A percentile compares a stretch with the other conserved stretches of the same genome.
Conservation (phyloP, 179 eudicot genomes). For the Spinacia oleracea region DNA sequence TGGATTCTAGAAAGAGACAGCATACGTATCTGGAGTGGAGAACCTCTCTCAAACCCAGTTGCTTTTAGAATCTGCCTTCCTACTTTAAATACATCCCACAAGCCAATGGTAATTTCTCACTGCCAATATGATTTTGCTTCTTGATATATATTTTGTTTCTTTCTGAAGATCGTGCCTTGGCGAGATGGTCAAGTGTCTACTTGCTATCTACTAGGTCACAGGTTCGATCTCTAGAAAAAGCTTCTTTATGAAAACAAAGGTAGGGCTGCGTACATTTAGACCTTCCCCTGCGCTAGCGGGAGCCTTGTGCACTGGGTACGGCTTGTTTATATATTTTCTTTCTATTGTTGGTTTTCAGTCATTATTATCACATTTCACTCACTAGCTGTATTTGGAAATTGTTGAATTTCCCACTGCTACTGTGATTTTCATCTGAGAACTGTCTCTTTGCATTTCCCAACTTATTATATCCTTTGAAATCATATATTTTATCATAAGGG, state of each 20-base stretch:
- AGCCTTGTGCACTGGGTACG: too few relatives aligned
- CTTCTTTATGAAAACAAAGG: too few relatives aligned
- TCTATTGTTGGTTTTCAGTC: not conserved
- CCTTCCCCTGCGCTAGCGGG: too few relatives aligned
- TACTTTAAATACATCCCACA: too few relatives aligned
- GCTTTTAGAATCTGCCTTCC: not conserved
- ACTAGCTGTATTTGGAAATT: not conserved
- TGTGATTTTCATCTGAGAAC: not conserved
- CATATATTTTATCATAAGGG: not conserved
- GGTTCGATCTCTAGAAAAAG: too few relatives aligned
- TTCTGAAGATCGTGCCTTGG: too few relatives aligned
- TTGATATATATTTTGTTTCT: too few relatives aligned
- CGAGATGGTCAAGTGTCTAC: too few relatives aligned
- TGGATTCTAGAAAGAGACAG: not conserved
- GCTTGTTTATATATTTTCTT: too few relatives aligned
- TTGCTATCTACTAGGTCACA: too few relatives aligned
- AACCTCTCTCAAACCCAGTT: not conserved
- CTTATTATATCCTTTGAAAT: not conserved
- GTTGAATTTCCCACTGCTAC: not conserved
- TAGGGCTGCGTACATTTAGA: too few relatives aligned
- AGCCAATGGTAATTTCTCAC: not conserved
- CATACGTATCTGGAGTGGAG: not conserved
- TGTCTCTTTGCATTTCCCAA: not conserved
- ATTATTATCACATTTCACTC: not conserved
- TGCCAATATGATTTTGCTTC: not conserved